Evolutionary conservation across 2,329 filamentous ascomycete genomes (phyloP), one percentile per base, ranked within the genome.

Genomic region (Fusarium sp.): DNA sequence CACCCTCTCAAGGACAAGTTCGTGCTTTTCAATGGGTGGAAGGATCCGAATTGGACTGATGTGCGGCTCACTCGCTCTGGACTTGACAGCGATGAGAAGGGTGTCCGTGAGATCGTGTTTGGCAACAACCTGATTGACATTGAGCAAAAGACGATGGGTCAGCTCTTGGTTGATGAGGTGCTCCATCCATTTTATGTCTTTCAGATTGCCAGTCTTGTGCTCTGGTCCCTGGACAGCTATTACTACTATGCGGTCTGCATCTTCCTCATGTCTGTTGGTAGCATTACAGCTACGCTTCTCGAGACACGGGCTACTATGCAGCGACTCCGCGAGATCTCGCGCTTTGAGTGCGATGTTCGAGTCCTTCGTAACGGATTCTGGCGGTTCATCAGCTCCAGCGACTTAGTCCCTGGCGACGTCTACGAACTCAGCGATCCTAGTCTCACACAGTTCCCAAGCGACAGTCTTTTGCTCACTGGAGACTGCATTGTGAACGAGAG

Each of bases 401-500:
- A 98, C 76, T 88, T 99, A 24, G 95, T 98, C 11, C 97, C 97
- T 2, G 97, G 97, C 35, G 97, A 99, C 81, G 92, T 99, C 8
- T 99, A 98, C 83, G 97, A 99, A 85, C 90, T 99, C 59, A 98
- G 96, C 67, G 97, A 99, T 82, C 97, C 97, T 2, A 95, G 92
- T 18, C 86, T 99, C 29, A 90, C 90, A 5, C 94, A 97, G 77
- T 93, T 98, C 72, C 97, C 97, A 1, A 97, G 94, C 79, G 97
- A 99, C 82, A 97, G 96, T 82, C 86, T 99, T 37, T 85, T 99
- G 7, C 88, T 99, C 0, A 94, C 94, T 62, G 97, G 97, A 45
- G 97, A 99, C 83, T 98, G 95, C 79, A 98, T 99, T 72, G 95
- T 99, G 75, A 99, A 99, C 79, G 97, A 99, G 84, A 98, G 97